Evolutionary conservation across 177 flowering plant genomes (phyloP), one percentile per base, ranked within the genome.

Genomic region (Tripterygium wilfordii): DNA sequence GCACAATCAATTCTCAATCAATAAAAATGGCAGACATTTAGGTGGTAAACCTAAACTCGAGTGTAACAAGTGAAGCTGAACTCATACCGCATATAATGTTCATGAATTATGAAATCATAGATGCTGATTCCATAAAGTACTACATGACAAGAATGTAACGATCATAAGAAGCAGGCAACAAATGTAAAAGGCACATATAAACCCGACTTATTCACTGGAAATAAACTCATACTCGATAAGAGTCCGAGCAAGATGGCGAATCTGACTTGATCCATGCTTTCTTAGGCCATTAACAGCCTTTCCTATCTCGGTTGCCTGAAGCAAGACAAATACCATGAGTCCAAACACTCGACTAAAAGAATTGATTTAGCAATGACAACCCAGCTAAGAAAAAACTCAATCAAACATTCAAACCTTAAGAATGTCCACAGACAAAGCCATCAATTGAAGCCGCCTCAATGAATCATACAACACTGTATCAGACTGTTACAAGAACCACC

Each of bases 221-320:
- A 50, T 4, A 9, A 41, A 13, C 36, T n/a, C 76, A 16, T 76
- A 83, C 91, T 37, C 63, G 13, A 89, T 74, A 35, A 94, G 85
- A 39, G 58, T 45, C 25, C 64, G 64, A 1, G 80, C 73, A 26
- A 94, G 82, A 40, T 76, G 62, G 1, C 81, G 67, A 41, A 83
- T 77, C 48, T 79, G 57, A 67, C 66, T 67, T 22, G 85, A 74
- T 36, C 68, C 67, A 58, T 83, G 90, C 69, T 72, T 89, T 27
- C 86, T 62, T 14, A 94, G 48, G n/a, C 56, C 47, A 67, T 76
- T 81, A 17, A 94, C 99, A 40, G 90, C 75, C 70, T 80, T 94
- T 40, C 99, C 99, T 59, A 94, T 85, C 66, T 82, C 92, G 2
- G 99, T 94, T 29, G 75, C 68, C 99, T 94, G 86, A 45, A 41